Evolutionary conservation across 2,329 filamentous ascomycete genomes (phyloP).

Genomic region (Ceratocystis huliohia): DNA sequence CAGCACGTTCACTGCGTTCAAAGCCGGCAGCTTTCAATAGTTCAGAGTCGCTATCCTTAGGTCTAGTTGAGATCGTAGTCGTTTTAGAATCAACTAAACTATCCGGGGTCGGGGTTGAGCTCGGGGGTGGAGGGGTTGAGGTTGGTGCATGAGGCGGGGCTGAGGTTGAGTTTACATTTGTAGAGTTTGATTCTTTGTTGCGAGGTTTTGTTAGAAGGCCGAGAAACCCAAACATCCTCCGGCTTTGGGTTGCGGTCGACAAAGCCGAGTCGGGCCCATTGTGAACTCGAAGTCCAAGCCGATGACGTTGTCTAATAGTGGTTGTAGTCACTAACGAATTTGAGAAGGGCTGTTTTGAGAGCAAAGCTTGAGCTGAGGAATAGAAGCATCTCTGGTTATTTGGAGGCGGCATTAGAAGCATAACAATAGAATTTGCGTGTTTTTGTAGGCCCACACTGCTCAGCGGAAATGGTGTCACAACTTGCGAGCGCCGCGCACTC

Average conservation of each 20-base stretch:
- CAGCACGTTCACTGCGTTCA: slow-evolving; percentile 67
- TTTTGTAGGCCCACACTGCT: not conserved
- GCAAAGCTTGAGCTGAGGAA: not conserved
- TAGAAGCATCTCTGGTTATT: slow-evolving; percentile 1
- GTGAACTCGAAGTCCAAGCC: not conserved
- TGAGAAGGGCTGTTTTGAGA: not conserved
- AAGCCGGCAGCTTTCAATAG: slow-evolving; percentile 36
- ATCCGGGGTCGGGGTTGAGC: slow-evolving; percentile 9
- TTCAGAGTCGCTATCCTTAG: slow-evolving; percentile 28
- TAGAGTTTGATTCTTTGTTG: slow-evolving; percentile 9
- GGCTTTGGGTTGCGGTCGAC: not conserved
- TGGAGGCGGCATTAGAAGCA: not conserved
- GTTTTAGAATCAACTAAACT: slow-evolving; percentile 13
- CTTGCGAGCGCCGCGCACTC: not conserved
- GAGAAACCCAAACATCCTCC: slow-evolving; percentile 12
- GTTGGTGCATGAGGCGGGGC: slow-evolving; percentile 9
- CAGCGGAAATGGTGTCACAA: not conserved
- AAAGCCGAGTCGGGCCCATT: not conserved
- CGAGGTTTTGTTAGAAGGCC: slow-evolving; percentile 5
- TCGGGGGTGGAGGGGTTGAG: slow-evolving; percentile 5
- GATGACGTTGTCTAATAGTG: not conserved
- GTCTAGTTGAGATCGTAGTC: slow-evolving; percentile 2
- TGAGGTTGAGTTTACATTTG: slow-evolving; percentile 5
- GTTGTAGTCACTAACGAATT: not conserved
- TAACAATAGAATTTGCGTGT: not conserved